Percentiles rank a stretch among this genome's conserved stretches.
These are phyloP conservation scores for Daldinia loculata DNA, from an alignment of 495 filamentous ascomycete genomes.

Conservation along the genomic window DNA sequence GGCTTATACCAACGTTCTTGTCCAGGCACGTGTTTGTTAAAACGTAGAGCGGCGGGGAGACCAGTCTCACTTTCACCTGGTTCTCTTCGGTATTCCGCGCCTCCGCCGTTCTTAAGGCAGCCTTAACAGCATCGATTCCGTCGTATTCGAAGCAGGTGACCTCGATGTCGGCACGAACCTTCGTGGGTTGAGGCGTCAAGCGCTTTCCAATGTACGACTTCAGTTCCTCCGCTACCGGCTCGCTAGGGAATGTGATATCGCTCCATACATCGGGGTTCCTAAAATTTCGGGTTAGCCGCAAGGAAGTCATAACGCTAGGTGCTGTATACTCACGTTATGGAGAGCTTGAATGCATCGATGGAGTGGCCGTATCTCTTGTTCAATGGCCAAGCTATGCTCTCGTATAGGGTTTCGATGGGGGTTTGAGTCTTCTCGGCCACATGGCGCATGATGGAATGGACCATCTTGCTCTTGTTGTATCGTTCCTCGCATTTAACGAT, in stretches of 20 bases:
- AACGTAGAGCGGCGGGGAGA: conserved; percentile 94
- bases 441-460: conserved; percentile 97
- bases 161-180: conserved; percentile 97
- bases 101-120: conserved; percentile 84
- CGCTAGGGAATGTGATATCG: conserved; percentile 86
- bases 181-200: conserved; percentile 94
- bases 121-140: conserved; percentile 97
- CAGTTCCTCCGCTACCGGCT: conserved; percentile 85
- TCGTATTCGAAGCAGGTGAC: conserved; percentile 99
- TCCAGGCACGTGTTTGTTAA: conserved; percentile 90
- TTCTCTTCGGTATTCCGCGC: conserved; percentile 85
- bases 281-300: background rate
- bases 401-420: conserved; percentile 91
- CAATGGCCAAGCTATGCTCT: conserved; percentile 94
- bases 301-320: background rate
- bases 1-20: conserved; percentile 83
- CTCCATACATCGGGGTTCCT: conserved; percentile 97
- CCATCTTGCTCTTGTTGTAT: conserved; percentile 99
- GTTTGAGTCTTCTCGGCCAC: conserved; percentile 96
- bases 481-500: conserved; percentile 97
- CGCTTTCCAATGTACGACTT: conserved; percentile 94
- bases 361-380: conserved; percentile 97
- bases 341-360: conserved; percentile 97
- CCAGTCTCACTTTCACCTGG: conserved; percentile 96
- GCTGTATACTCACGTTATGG: conserved; percentile 79